A percentile compares a stretch with the other conserved stretches of the same genome.
Evolutionary conservation across 352 stramenopile species (phyloP).

Genomic region (Phytophthora hybrid): DNA sequence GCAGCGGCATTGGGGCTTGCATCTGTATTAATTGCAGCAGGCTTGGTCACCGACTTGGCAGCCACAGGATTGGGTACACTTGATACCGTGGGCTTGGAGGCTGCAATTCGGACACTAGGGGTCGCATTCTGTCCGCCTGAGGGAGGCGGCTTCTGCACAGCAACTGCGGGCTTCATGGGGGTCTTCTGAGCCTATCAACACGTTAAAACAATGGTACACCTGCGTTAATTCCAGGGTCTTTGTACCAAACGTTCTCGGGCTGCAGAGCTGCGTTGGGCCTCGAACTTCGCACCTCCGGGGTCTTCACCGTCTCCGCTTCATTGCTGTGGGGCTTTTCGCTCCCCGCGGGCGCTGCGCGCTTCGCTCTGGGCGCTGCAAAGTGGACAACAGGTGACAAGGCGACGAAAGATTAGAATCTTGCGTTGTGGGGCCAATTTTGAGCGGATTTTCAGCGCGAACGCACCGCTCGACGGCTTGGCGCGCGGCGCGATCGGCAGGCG

Average conservation of each 20-base stretch:
- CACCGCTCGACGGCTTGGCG: conserved; percentile 73
- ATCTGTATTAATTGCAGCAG: conserved; percentile 5
- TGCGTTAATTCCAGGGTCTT: conserved; percentile 6
- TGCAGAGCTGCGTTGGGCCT: neutral
- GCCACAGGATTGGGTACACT: neutral
- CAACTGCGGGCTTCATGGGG: neutral
- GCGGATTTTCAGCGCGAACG: conserved; percentile 3
- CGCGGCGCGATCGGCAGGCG: conserved; percentile 73
- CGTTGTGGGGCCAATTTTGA: neutral
- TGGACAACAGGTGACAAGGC: conserved; percentile 1
- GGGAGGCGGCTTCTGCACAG: neutral
- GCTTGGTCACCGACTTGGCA: neutral
- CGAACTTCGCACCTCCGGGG: conserved; percentile 26
- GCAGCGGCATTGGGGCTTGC: neutral
- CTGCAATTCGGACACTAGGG: conserved; percentile 4
- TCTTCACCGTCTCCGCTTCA: neutral
- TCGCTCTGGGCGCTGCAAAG: conserved; percentile 38
- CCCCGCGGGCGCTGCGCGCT: conserved; percentile 27
- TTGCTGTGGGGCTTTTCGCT: neutral
- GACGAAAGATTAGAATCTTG: conserved; percentile 4
- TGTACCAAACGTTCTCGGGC: neutral
- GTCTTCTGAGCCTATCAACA: conserved; percentile 10
- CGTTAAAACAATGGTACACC: neutral
- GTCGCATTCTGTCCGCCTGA: neutral
- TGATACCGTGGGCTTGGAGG: neutral